Percentiles rank a stretch among this genome's conserved stretches.
Evolutionary conservation across 1,139 yeast species (phyloP).

Genomic region (Casaregolazyma lundiana): DNA sequence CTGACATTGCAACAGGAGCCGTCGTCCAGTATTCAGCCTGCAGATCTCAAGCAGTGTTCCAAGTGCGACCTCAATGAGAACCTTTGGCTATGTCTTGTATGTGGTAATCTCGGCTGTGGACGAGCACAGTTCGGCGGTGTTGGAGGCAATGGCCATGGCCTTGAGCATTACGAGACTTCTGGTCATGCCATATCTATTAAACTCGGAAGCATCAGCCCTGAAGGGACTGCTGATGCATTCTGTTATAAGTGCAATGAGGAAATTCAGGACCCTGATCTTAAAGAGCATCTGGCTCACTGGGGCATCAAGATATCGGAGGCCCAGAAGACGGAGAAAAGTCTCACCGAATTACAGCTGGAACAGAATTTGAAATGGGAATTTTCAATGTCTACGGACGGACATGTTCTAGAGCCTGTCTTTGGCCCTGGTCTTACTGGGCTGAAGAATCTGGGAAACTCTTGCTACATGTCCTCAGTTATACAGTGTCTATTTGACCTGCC

Average conservation of each 20-base stretch:
- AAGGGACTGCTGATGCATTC: slow-evolving; percentile 65
- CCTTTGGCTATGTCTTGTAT: slow-evolving; percentile 85
- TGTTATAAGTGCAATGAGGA: slow-evolving; percentile 91
- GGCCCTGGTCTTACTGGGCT: slow-evolving; percentile 76
- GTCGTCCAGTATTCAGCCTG: slow-evolving; percentile 16
- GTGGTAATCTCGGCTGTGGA: slow-evolving; percentile 92
- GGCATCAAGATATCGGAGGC: slow-evolving; percentile 65
- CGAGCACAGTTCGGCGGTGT: slow-evolving; percentile 90
- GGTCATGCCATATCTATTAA: slow-evolving; percentile 83
- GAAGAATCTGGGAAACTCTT: slow-evolving; percentile 86
- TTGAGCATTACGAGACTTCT: slow-evolving; percentile 55
- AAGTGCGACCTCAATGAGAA: slow-evolving; percentile 70
- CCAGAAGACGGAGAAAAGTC: slow-evolving; percentile 69
- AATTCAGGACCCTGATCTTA: slow-evolving; percentile 63
- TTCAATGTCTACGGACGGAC: slow-evolving; percentile 72
- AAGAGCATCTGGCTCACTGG: slow-evolving; percentile 48
- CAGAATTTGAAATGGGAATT: slow-evolving; percentile 94
- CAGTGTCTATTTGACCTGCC: slow-evolving; percentile 61
- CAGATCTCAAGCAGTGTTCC: slow-evolving; percentile 42
- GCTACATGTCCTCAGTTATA: slow-evolving; percentile 78
- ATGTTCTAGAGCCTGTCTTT: slow-evolving; percentile 56
- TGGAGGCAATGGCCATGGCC: slow-evolving; percentile 88
- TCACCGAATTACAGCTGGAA: slow-evolving; percentile 85
- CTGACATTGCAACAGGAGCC: slow-evolving; percentile 43
- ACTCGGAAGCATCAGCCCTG: slow-evolving; percentile 78